These are phyloP conservation scores for Fusarium austroafricanum DNA, from an alignment of 2,329 filamentous ascomycete species.

Conservation along the genomic window DNA sequence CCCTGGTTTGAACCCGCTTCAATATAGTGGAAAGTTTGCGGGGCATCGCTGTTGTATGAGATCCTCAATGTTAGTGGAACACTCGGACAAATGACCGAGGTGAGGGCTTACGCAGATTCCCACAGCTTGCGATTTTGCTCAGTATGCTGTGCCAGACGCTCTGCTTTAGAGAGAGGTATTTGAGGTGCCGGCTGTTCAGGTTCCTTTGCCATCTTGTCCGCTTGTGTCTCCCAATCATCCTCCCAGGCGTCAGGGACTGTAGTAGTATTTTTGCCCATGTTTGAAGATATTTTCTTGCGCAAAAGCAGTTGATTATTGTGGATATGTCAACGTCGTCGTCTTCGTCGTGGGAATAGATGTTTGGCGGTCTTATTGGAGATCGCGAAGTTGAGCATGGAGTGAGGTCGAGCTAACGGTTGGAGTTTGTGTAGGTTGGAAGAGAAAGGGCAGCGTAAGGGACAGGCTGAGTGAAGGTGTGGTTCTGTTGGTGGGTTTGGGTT, in stretches of 20 bases:
- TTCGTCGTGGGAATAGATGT: conserved; percentile 31
- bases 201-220: conserved; percentile 66
- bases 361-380: conserved; percentile 21
- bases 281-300: conserved; percentile 40
- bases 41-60: conserved; percentile 69
- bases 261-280: conserved; percentile 59
- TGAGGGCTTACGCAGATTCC: conserved; percentile 79
- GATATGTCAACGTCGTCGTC: conserved; percentile 31
- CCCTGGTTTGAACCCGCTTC: conserved; percentile 65
- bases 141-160: conserved; percentile 81
- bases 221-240: conserved; percentile 86
- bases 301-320: not conserved
- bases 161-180: conserved; percentile 72
- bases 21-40: conserved; percentile 80
- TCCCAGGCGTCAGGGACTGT: conserved; percentile 85
- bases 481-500: conserved; percentile 27
- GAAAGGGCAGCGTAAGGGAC: conserved; percentile 14
- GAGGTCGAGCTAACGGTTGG: conserved; percentile 11
- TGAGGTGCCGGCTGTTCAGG: conserved; percentile 51
- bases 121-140: conserved; percentile 88
- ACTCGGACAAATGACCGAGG: not conserved
- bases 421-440: conserved; percentile 11
- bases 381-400: conserved; percentile 38
- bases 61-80: conserved; percentile 13
- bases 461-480: conserved; percentile 13